A percentile compares a stretch with the other conserved stretches of the same genome.
These are phyloP conservation scores for Neurospora tetrasperma DNA, from an alignment of 495 filamentous ascomycete species.

Conservation along the genomic window DNA sequence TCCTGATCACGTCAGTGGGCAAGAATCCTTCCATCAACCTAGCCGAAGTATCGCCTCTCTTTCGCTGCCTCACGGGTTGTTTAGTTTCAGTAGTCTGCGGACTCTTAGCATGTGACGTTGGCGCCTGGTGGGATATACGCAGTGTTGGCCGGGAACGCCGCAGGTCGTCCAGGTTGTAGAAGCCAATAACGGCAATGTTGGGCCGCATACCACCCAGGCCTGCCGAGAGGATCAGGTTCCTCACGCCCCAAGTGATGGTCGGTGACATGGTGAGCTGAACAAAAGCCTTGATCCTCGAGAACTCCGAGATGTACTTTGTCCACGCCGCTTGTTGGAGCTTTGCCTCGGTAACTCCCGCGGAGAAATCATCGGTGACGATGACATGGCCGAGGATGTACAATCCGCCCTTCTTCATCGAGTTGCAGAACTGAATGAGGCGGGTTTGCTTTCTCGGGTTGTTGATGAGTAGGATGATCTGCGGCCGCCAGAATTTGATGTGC, in stretches of 20 bases:
- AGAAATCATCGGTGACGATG: constrained; percentile 76
- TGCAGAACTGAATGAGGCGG: constrained; percentile 82
- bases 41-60: constrained; percentile 34
- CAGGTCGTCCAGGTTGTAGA: constrained; percentile 66
- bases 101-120: constrained; percentile 19
- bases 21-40: constrained; percentile 40
- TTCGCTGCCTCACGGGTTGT: constrained; percentile 12
- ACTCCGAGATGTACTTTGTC: constrained; percentile 74
- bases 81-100: constrained; percentile 12
- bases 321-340: constrained; percentile 70
- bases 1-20: constrained; percentile 50
- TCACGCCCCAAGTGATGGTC: constrained; percentile 71
- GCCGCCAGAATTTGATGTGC: constrained; percentile 88
- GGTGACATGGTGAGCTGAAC: constrained; percentile 77
- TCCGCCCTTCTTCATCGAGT: constrained; percentile 79
- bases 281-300: constrained; percentile 81
- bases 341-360: constrained; percentile 65
- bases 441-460: constrained; percentile 70
- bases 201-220: constrained; percentile 86
- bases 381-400: constrained; percentile 82
- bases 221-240: constrained; percentile 71
- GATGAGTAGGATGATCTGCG: constrained; percentile 73
- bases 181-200: constrained; percentile 71
- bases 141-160: constrained; percentile 35
- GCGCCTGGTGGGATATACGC: background rate